A percentile compares a stretch with the other conserved stretches of the same genome.
phyloP scores from a whole-genome alignment of 768 basidiomycete species.

The Amanita molliuscula region DNA sequence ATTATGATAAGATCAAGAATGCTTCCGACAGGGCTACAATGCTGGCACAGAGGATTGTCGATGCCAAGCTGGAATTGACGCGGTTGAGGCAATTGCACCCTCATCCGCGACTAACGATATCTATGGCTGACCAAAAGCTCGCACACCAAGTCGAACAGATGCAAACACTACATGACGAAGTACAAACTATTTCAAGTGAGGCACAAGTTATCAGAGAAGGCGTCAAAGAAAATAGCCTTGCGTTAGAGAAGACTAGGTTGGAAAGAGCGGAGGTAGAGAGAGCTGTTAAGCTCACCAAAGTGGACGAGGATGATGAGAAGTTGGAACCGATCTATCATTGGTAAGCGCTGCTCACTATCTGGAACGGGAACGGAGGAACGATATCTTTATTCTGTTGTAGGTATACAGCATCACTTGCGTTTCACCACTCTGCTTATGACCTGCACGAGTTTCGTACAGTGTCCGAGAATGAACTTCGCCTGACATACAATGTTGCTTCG shows the following conservation, averaged over 20 bases:
- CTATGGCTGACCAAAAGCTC: slow-evolving; percentile 63
- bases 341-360: slow-evolving; percentile 25
- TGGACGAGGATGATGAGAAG: slow-evolving; percentile 55
- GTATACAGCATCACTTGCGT: slow-evolving; percentile 57
- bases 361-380: neutral
- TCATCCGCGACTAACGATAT: slow-evolving; percentile 67
- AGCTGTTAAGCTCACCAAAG: slow-evolving; percentile 44
- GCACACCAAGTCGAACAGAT: slow-evolving; percentile 72
- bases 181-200: slow-evolving; percentile 39
- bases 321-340: slow-evolving; percentile 60
- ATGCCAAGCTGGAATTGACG: slow-evolving; percentile 70
- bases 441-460: slow-evolving; percentile 48
- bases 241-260: slow-evolving; percentile 47
- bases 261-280: slow-evolving; percentile 65
- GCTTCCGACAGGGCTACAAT: slow-evolving; percentile 42
- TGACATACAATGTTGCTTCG: slow-evolving; percentile 47
- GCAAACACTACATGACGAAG: slow-evolving; percentile 62
- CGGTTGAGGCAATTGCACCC: slow-evolving; percentile 77
- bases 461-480: slow-evolving; percentile 69
- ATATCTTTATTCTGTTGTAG: slow-evolving; percentile 23
- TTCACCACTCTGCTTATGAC: slow-evolving; percentile 54
- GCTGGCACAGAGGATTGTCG: slow-evolving; percentile 70
- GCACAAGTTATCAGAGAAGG: slow-evolving; percentile 47
- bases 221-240: slow-evolving; percentile 44
- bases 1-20: slow-evolving; percentile 46